phyloP scores from a whole-genome alignment of 225 moss, liverwort and hornwort species.

The Antitrichia curtipendula region DNA sequence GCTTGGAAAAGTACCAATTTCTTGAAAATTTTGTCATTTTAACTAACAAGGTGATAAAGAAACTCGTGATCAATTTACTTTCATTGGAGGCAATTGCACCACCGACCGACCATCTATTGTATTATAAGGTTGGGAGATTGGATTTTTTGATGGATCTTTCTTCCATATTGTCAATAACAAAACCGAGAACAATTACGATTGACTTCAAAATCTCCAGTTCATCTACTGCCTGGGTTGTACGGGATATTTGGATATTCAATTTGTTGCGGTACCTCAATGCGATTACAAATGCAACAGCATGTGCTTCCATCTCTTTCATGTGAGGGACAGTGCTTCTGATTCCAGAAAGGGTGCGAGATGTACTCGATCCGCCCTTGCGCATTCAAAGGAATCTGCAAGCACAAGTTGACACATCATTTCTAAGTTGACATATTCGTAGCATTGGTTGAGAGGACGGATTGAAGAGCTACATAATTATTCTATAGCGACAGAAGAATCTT shows the following conservation, averaged over 20 bases:
- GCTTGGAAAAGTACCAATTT: not conserved
- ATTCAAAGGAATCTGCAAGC: constrained; percentile 70
- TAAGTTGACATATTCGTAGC: not conserved
- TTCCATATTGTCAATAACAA: not conserved
- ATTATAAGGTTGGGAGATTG: not conserved
- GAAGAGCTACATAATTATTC: not conserved
- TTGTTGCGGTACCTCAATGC: constrained; percentile 52
- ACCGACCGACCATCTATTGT: not conserved
- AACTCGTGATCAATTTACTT: too few species aligned
- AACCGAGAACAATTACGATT: not conserved
- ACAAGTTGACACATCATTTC: not conserved
- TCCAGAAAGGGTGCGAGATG: constrained; percentile 89
- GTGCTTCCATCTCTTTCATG: constrained; percentile 71
- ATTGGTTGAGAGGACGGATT: not conserved
- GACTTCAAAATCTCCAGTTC: not conserved
- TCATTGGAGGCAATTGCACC: not conserved
- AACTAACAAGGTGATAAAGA: not conserved
- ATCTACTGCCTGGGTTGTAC: not conserved
- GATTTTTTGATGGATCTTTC: not conserved
- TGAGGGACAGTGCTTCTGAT: constrained; percentile 72
- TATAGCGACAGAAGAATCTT: not conserved
- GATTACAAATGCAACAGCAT: constrained; percentile 88
- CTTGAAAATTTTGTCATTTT: not conserved
- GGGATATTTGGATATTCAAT: not conserved
- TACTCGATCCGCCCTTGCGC: constrained; percentile 65